These are phyloP conservation scores for Citrus sinensis DNA, from an alignment of 345 rosid species.

Conservation along the genomic window DVS_A1.0 CM039163.1:49567501-49568000, in stretches of 20 bases:
- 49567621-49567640: slow-evolving; percentile 28
- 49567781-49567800: not conserved
- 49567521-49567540: slow-evolving; percentile 48
- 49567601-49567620: slow-evolving; percentile 19
- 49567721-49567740: slow-evolving; percentile 10
- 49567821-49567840: slow-evolving; percentile 51
- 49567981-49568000: not conserved
- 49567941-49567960: not conserved
- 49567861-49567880: slow-evolving; percentile 84
- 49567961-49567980: slow-evolving; percentile 11
- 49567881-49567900: slow-evolving; percentile 37
- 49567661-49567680: slow-evolving; percentile 40
- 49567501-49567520: slow-evolving; percentile 72
- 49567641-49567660: slow-evolving; percentile 54
- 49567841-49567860: slow-evolving; percentile 94
- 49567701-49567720: slow-evolving; percentile 88
- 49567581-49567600: slow-evolving; percentile 1
- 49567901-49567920: slow-evolving; percentile 8
- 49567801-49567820: slow-evolving; percentile 5
- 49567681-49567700: slow-evolving; percentile 56
- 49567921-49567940: slow-evolving; percentile 2
- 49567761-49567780: not conserved
- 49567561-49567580: slow-evolving; percentile 29
- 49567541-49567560: slow-evolving; percentile 34
- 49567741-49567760: not conserved